phyloP scores from a whole-genome alignment of 441 rosid genomes.

The Mallotus japonicus region DNA sequence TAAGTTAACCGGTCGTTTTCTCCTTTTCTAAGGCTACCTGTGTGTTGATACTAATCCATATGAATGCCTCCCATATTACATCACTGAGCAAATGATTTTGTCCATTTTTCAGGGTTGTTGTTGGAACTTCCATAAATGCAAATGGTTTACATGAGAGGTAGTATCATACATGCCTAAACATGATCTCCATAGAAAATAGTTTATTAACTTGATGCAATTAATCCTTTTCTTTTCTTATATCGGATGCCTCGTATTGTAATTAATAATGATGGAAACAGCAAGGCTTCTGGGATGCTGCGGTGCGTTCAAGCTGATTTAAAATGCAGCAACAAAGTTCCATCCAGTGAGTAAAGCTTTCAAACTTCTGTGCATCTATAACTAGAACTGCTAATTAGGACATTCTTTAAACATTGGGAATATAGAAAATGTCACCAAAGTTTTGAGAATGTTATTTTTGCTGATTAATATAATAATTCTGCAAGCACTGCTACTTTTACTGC shows the following conservation, averaged over 20 bases:
- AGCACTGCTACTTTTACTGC: slow-evolving; percentile 12
- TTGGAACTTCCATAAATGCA: slow-evolving; percentile 45
- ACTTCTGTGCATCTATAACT: background rate
- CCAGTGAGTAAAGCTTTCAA: slow-evolving; percentile 37
- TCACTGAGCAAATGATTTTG: slow-evolving; percentile 8
- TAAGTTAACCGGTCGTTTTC: slow-evolving; percentile 25
- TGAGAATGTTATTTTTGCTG: background rate
- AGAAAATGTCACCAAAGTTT: background rate
- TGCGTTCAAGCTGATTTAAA: slow-evolving; percentile 39
- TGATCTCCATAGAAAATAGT: background rate
- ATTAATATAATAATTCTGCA: background rate
- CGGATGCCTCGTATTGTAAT: background rate
- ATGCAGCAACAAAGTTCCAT: slow-evolving; percentile 38
- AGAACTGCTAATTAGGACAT: background rate
- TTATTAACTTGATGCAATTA: background rate
- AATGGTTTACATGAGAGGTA: slow-evolving; percentile 35
- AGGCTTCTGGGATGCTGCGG: slow-evolving; percentile 37
- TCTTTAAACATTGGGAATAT: background rate
- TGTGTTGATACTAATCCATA: background rate
- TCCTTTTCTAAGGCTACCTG: background rate
- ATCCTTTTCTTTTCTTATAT: background rate
- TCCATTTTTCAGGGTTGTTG: slow-evolving; percentile 36
- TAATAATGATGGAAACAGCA: slow-evolving; percentile 31
- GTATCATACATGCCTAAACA: too few relatives aligned
- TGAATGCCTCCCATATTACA: background rate